A percentile compares a stretch with the other conserved stretches of the same genome.
phyloP scores from a whole-genome alignment of 306 rosid species.

The Rosa chinensis region DNA sequence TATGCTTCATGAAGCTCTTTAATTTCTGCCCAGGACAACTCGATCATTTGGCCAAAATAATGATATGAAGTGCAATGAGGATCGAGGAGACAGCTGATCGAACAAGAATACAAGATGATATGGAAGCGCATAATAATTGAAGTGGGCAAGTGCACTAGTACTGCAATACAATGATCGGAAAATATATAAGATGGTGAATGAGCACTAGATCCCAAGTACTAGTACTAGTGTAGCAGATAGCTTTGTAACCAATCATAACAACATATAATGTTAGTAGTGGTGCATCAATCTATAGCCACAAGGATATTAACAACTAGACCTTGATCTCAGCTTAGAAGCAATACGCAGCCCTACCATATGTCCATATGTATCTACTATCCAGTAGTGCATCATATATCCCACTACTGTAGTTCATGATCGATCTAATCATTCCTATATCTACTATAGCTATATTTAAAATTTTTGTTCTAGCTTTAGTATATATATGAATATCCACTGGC shows the following conservation, averaged over 20 bases:
- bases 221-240: constrained; percentile 19
- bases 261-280: neutral
- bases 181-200: constrained; percentile 16
- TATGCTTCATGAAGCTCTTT: neutral
- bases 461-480: neutral
- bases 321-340: neutral
- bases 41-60: neutral
- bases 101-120: neutral
- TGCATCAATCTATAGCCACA: constrained; percentile 2
- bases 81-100: neutral
- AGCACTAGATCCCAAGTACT: constrained; percentile 18
- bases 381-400: neutral
- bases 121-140: constrained; percentile 19
- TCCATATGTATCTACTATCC: neutral
- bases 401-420: neutral
- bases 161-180: neutral
- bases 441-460: too few species aligned
- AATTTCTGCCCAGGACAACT: neutral
- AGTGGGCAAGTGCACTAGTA: constrained; percentile 13
- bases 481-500: neutral
- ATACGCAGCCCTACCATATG: neutral
- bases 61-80: neutral
- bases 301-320: neutral
- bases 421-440: neutral
- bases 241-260: constrained; percentile 23